Evolutionary conservation across 257 asterid species (phyloP).

Genomic region (Solanum lycopersicoides): DNA sequence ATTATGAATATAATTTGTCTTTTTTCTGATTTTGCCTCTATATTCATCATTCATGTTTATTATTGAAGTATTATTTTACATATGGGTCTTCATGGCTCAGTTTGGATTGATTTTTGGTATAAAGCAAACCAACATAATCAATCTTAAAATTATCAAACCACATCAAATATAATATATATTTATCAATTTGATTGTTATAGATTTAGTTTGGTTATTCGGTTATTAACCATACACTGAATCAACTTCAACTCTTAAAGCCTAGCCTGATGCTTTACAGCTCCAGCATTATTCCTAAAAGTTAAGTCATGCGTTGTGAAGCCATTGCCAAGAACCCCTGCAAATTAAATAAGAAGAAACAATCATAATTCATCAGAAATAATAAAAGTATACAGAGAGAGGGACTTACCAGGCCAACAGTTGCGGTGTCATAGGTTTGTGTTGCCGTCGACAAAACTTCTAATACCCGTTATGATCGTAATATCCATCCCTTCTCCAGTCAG

Average conservation of each 20-base stretch:
- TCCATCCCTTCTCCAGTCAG: neutral
- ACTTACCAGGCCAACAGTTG: neutral
- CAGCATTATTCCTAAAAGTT: conserved; percentile 3
- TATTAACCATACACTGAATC: neutral
- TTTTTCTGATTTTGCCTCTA: too few species aligned
- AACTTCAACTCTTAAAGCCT: neutral
- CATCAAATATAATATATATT: too few species aligned
- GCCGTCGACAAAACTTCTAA: neutral
- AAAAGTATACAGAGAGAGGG: neutral
- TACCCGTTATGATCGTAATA: neutral
- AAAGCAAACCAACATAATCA: too few species aligned
- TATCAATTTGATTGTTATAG: too few species aligned
- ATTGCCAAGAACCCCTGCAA: neutral
- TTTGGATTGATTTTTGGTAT: too few species aligned
- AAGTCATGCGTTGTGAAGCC: neutral
- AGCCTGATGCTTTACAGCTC: neutral
- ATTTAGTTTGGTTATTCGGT: too few species aligned
- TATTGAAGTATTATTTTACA: too few species aligned
- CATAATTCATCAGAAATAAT: neutral
- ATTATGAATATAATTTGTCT: too few species aligned
- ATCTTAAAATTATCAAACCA: too few species aligned
- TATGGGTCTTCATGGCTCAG: too few species aligned
- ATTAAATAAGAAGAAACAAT: neutral
- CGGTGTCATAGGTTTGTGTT: neutral
- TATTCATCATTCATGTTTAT: too few species aligned